Evolutionary conservation across 2,329 filamentous ascomycete species (phyloP).

Genomic region (Exophiala sp.): DNA sequence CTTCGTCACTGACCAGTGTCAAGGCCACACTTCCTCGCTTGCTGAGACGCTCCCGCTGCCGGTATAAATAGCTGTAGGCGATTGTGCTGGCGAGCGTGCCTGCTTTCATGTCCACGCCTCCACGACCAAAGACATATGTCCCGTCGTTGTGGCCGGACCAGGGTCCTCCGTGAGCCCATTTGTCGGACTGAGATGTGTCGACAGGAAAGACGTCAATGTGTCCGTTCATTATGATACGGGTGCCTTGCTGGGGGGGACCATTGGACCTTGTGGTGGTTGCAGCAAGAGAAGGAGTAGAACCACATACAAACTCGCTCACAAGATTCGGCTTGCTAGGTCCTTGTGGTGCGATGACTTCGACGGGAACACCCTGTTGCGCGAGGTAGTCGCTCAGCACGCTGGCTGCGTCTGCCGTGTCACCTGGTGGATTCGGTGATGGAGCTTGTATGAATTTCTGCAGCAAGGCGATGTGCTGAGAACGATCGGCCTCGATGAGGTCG

Average conservation of each 20-base stretch:
- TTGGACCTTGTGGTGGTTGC: too few species aligned
- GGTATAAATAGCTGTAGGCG: conserved; percentile 32
- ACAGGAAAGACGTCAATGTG: conserved; percentile 45
- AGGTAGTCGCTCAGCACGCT: conserved; percentile 34
- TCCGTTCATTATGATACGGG: conserved; percentile 39
- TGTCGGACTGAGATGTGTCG: conserved; percentile 28
- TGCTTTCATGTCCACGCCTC: conserved; percentile 45
- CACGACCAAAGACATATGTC: conserved; percentile 37
- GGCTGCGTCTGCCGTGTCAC: conserved; percentile 36
- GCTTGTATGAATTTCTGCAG: conserved; percentile 36
- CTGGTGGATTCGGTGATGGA: conserved; percentile 40
- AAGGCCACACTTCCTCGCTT: conserved; percentile 26
- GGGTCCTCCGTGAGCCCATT: conserved; percentile 35
- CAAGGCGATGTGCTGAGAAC: conserved; percentile 30
- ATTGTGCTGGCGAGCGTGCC: conserved; percentile 40
- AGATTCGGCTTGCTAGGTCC: conserved; percentile 34
- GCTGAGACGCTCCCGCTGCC: conserved; percentile 28
- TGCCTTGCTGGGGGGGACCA: not conserved
- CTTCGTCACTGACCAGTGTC: conserved; percentile 40
- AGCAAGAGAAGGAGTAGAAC: not conserved
- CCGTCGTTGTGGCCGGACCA: conserved; percentile 38
- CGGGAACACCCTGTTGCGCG: conserved; percentile 24
- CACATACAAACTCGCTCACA: conserved; percentile 32
- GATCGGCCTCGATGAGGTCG: conserved; percentile 18
- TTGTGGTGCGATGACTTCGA: conserved; percentile 32